Evolutionary conservation across 352 stramenopile species (phyloP).

Genomic region (Peronospora destructor): DNA sequence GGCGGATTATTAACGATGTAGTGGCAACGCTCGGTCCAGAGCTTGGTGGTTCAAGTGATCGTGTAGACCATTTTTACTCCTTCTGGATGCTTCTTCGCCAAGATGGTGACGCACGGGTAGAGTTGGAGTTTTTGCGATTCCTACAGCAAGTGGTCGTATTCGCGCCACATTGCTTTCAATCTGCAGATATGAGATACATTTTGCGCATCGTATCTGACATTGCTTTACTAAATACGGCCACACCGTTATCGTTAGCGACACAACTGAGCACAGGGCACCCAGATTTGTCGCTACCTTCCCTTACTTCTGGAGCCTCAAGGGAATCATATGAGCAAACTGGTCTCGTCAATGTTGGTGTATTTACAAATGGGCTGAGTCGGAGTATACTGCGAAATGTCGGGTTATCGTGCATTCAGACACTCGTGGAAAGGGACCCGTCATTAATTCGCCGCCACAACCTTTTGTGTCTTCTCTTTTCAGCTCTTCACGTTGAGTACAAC

Average conservation of each 20-base stretch:
- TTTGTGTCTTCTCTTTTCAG: conserved; percentile 69
- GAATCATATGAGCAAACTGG: conserved; percentile 30
- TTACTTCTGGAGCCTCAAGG: conserved; percentile 19
- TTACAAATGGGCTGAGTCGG: conserved; percentile 49
- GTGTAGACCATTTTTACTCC: conserved; percentile 60
- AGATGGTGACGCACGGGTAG: conserved; percentile 56
- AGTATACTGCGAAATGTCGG: conserved; percentile 65
- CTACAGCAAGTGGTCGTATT: conserved; percentile 82
- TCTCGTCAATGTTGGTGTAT: conserved; percentile 32
- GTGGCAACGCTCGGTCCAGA: conserved; percentile 60
- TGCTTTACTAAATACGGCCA: conserved; percentile 21
- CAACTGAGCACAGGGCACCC: conserved; percentile 10
- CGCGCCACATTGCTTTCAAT: conserved; percentile 52
- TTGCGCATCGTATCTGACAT: conserved; percentile 52
- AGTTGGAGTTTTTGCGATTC: conserved; percentile 76
- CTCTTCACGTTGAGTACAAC: conserved; percentile 66
- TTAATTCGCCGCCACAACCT: conserved; percentile 57
- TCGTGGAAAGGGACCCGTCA: conserved; percentile 65
- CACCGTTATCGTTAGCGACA: conserved; percentile 4
- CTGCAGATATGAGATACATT: conserved; percentile 50
- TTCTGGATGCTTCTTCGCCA: conserved; percentile 67
- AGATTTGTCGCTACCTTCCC: conserved; percentile 24
- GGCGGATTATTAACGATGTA: conserved; percentile 60
- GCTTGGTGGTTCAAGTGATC: conserved; percentile 32
- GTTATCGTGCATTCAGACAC: conserved; percentile 68